Evolutionary conservation across 2,329 filamentous ascomycete genomes (phyloP).

Genomic region (Chaetomiaceae sp.): DNA sequence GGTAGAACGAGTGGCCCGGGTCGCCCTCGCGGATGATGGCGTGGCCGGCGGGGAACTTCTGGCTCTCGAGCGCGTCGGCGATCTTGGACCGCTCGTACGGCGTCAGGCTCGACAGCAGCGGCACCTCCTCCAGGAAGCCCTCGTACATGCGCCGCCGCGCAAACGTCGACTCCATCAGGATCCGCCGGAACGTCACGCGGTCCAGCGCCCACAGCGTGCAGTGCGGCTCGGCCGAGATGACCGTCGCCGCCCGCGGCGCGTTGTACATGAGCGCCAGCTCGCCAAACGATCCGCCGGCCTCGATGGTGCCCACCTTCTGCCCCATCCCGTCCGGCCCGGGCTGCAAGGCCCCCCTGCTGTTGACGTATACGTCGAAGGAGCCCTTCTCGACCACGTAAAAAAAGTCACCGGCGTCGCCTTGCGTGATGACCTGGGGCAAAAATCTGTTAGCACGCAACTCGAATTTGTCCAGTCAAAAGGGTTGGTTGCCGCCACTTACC

Average conservation of each 20-base stretch:
- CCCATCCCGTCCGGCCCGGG: conserved; percentile 79
- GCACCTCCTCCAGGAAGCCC: conserved; percentile 90
- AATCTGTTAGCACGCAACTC: conserved; percentile 5
- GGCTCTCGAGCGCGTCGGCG: conserved; percentile 88
- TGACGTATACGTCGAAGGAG: conserved; percentile 86
- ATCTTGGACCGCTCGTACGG: conserved; percentile 96
- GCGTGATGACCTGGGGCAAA: conserved; percentile 72
- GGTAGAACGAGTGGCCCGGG: conserved; percentile 84
- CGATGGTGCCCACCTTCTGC: conserved; percentile 72
- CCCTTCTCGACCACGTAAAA: conserved; percentile 97
- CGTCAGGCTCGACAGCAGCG: conserved; percentile 75
- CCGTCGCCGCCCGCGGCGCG: conserved; percentile 88
- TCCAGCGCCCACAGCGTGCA: conserved; percentile 93
- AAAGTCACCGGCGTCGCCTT: conserved; percentile 93
- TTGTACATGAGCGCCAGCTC: conserved; percentile 99
- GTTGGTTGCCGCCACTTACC: conserved; percentile 35
- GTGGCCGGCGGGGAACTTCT: conserved; percentile 74
- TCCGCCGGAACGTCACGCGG: conserved; percentile 92
- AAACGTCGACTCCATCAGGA: conserved; percentile 97
- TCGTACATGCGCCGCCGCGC: conserved; percentile 96
- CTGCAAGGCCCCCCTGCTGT: conserved; percentile 69
- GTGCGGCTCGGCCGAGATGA: conserved; percentile 72
- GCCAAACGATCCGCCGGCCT: conserved; percentile 88
- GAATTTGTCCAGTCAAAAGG: not conserved
- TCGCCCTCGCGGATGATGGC: conserved; percentile 90